Evolutionary conservation across 2,329 filamentous ascomycete species (phyloP).

Genomic region (Emergomyces orientalis): DNA sequence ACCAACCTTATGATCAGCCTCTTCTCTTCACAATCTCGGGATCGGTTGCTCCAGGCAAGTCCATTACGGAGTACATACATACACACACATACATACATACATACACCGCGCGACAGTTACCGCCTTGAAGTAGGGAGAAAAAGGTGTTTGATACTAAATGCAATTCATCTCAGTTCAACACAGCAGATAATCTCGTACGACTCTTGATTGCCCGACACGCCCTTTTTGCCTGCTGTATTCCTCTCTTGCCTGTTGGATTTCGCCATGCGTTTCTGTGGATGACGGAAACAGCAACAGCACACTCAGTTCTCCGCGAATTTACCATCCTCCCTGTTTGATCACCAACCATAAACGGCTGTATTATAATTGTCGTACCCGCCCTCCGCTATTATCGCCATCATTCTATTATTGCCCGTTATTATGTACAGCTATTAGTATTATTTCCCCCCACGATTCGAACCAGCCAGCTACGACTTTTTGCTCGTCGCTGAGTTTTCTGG

Average conservation of each 20-base stretch:
- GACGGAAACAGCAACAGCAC: conserved; percentile 1
- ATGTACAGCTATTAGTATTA: not conserved
- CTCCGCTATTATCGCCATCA: not conserved
- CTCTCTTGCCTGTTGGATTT: not conserved
- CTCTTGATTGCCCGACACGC: not conserved
- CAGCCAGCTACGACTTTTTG: not conserved
- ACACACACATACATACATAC: not conserved
- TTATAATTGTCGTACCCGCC: not conserved
- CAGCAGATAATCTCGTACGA: not conserved
- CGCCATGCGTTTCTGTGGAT: conserved; percentile 2
- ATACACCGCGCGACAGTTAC: not conserved
- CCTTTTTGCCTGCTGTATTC: not conserved
- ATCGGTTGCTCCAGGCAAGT: not conserved
- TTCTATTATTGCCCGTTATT: not conserved
- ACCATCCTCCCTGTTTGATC: not conserved
- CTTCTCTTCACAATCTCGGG: not conserved
- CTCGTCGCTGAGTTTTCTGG: not conserved
- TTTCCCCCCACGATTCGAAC: not conserved
- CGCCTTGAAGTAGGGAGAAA: not conserved
- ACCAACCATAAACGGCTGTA: not conserved
- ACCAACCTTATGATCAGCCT: not conserved
- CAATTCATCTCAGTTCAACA: not conserved
- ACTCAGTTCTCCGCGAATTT: not conserved
- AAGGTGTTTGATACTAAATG: not conserved
- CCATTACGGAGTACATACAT: not conserved